phyloP scores from a whole-genome alignment of 352 stramenopile species.

The Phytophthora quininea region DNA sequence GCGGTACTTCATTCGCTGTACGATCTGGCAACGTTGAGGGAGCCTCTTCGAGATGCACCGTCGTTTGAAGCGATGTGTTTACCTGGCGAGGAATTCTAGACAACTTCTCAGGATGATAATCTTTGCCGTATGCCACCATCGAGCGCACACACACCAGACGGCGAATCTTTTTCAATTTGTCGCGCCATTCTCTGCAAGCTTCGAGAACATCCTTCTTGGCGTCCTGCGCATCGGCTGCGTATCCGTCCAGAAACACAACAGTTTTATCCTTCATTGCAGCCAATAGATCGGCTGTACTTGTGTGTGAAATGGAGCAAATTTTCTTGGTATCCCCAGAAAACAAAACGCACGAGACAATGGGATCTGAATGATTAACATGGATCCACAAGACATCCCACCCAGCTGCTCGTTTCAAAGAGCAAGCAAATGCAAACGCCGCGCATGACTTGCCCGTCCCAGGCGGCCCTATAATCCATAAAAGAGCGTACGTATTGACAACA shows the following conservation, averaged over 20 bases:
- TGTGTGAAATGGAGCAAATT: background rate
- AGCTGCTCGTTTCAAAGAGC: background rate
- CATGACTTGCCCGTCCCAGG: background rate
- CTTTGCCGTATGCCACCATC: background rate
- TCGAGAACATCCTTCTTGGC: background rate
- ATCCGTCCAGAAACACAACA: background rate
- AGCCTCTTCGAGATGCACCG: no score
- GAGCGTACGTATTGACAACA: background rate
- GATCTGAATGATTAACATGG: background rate
- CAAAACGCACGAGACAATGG: background rate
- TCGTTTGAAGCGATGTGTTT: background rate
- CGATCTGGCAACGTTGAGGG: no score
- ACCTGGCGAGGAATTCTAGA: background rate
- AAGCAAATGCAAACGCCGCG: background rate
- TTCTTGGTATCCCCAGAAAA: background rate
- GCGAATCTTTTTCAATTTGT: background rate
- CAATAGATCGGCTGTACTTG: background rate
- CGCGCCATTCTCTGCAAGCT: background rate
- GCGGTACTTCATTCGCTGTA: no score
- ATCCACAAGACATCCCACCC: background rate
- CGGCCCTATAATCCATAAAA: background rate
- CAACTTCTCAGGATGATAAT: no score
- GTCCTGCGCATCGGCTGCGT: background rate
- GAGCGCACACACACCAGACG: background rate
- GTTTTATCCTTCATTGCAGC: background rate